Percentiles rank a stretch among this genome's conserved stretches.
Conservation (phyloP, 768 basidiomycete genomes). For the Erythrobasidium yunnanense region DNA sequence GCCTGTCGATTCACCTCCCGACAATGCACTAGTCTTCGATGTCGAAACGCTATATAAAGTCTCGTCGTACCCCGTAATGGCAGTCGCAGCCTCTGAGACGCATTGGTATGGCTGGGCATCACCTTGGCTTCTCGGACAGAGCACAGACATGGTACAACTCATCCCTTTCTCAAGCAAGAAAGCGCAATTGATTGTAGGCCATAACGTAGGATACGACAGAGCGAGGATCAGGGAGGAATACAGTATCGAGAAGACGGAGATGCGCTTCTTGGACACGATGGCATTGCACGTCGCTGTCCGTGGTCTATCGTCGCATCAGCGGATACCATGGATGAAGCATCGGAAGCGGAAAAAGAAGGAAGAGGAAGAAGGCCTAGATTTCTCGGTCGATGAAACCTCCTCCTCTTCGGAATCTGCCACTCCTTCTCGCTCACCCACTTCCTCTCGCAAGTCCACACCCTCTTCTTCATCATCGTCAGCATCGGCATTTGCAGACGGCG, state of each 20-base stretch:
- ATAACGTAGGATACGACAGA: slow-evolving; percentile 91
- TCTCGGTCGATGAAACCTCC: slow-evolving; percentile 37
- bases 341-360: slow-evolving; percentile 52
- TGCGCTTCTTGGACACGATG: slow-evolving; percentile 87
- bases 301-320: slow-evolving; percentile 87
- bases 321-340: slow-evolving; percentile 82
- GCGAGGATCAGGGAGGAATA: slow-evolving; percentile 77
- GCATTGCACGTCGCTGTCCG: slow-evolving; percentile 84
- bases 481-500: no score
- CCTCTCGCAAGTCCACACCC: no score
- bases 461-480: no score
- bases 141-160: slow-evolving; percentile 53
- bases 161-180: slow-evolving; percentile 49
- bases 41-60: slow-evolving; percentile 81
- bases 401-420: not conserved
- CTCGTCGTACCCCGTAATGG: slow-evolving; percentile 67
- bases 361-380: slow-evolving; percentile 36
- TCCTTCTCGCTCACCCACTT: no score
- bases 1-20: slow-evolving; percentile 54
- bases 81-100: slow-evolving; percentile 67
- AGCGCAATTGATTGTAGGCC: slow-evolving; percentile 65
- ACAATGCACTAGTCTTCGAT: slow-evolving; percentile 71
- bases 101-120: slow-evolving; percentile 96
- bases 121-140: slow-evolving; percentile 69
- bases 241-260: slow-evolving; percentile 53